Evolutionary conservation across 257 asterid species (phyloP), one percentile per base, ranked within the genome.

Genomic region (Cordia subcordata): DNA sequence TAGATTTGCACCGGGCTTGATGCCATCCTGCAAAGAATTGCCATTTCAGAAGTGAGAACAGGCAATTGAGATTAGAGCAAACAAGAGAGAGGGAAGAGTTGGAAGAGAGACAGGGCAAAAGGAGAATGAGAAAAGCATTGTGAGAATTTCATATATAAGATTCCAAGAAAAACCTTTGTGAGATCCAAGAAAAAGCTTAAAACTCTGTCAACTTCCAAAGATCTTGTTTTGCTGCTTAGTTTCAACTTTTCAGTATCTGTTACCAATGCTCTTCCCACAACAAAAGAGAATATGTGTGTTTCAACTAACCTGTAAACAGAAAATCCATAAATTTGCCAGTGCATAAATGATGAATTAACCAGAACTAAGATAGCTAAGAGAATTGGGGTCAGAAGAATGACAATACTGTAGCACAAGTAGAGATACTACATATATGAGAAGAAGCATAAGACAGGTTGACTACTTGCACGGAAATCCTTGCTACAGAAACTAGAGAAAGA

Each of bases 181-280:
- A 79, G 79, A 80, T 87, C 95, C 22, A 88, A 83, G 85, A 86
- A 93, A 80, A 89, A 86, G 19, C 18, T 55, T 64, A 93, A 72
- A 71, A 89, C 94, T 86, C 78, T 89, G 75, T 75, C 94, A 69
- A 87, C 92, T 76, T 87, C 96, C 85, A 93, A 74, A 37, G 83
- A 72, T 79, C 97, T 86, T 71, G 82, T 78, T 83, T 87, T 85
- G 80, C 97, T 86, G 88, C 95, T 80, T 49, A 86, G 81, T 88
- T 89, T 93, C 88, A 93, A 75, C 81, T 89, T 93, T 67, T 93
- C 99, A 69, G 89, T 79, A 80, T 93, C 97, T 19, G 92, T 78
- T 67, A 93, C 99, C 69, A 93, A 83, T 66, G 97, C 97, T 85
- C 99, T 86, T 64, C 97, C 99, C 73, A 89, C 90, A 73, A 89